These are phyloP conservation scores for Kwoniella shivajii DNA, from an alignment of 1,284 basidiomycete species.

Conservation along the genomic window DNA sequence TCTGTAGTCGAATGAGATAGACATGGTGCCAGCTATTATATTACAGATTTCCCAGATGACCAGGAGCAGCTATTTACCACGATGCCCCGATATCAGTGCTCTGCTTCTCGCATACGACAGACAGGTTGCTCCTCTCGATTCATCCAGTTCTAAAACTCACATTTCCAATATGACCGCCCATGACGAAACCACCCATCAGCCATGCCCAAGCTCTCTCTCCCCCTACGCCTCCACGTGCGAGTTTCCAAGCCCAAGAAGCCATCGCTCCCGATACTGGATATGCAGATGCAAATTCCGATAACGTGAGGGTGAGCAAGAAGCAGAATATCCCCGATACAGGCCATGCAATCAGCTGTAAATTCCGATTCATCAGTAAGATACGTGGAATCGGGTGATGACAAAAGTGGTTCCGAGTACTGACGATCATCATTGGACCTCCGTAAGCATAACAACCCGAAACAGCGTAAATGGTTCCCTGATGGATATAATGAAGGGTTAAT, in stretches of 20 bases:
- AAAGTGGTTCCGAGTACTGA: slow-evolving; percentile 14
- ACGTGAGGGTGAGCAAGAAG: slow-evolving; percentile 42
- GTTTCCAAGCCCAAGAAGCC: slow-evolving; percentile 54
- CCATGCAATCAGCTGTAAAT: slow-evolving; percentile 47
- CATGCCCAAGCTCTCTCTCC: slow-evolving; percentile 53
- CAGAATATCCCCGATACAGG: slow-evolving; percentile 44
- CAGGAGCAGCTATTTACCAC: slow-evolving; percentile 36
- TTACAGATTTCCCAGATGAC: slow-evolving; percentile 45
- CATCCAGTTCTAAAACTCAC: too few species aligned
- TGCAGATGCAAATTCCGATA: slow-evolving; percentile 51
- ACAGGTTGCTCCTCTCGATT: not conserved
- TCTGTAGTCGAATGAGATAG: slow-evolving; percentile 38
- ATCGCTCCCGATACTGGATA: slow-evolving; percentile 54
- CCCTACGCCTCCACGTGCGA: slow-evolving; percentile 46
- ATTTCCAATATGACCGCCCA: slow-evolving; percentile 51
- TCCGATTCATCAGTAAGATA: slow-evolving; percentile 1
- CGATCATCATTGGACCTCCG: slow-evolving; percentile 51
- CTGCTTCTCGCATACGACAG: not conserved
- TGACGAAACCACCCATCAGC: slow-evolving; percentile 49
- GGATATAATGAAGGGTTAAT: not conserved
- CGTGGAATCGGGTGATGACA: too few species aligned
- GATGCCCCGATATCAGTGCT: not conserved
- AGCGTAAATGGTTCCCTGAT: slow-evolving; percentile 50
- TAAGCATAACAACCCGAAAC: slow-evolving; percentile 49
- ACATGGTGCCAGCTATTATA: slow-evolving; percentile 46